Percentiles rank a stretch among this genome's conserved stretches.
phyloP scores from a whole-genome alignment of 805 yeast genomes.

The Lachancea quebecensis region DNA sequence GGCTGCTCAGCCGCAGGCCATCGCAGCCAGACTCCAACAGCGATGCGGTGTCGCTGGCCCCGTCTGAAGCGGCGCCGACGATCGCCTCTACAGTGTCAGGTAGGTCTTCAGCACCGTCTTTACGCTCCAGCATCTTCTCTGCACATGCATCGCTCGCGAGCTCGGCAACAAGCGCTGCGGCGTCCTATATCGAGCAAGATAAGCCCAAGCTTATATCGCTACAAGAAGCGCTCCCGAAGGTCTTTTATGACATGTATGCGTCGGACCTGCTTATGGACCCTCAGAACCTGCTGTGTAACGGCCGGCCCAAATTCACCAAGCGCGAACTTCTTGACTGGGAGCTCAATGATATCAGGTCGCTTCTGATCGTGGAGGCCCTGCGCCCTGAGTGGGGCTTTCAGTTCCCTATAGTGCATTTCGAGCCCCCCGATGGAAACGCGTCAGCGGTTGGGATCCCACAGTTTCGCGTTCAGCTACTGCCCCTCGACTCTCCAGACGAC shows the following conservation, averaged over 20 bases:
- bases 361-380: conserved; percentile 46
- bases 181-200: conserved; percentile 8
- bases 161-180: conserved; percentile 13
- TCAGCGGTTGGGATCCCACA: conserved; percentile 4
- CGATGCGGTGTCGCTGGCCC: not conserved
- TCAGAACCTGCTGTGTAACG: conserved; percentile 39
- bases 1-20: conserved; percentile 15
- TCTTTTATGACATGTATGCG: conserved; percentile 49
- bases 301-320: conserved; percentile 57
- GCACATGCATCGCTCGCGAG: conserved; percentile 16
- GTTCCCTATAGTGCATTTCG: conserved; percentile 38
- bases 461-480: conserved; percentile 46
- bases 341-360: conserved; percentile 58
- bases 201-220: conserved; percentile 27
- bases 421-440: conserved; percentile 10
- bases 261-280: conserved; percentile 46
- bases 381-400: conserved; percentile 50
- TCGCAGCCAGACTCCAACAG: not conserved
- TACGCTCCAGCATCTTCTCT: conserved; percentile 26
- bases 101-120: conserved; percentile 13
- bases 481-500: conserved; percentile 45
- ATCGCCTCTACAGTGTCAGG: not conserved
- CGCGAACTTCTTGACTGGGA: conserved; percentile 65
- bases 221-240: conserved; percentile 46
- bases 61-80: not conserved